These are phyloP conservation scores for Dactylonectria estremocensis DNA, from an alignment of 2,329 filamentous ascomycete species.

Conservation along the genomic window DNA sequence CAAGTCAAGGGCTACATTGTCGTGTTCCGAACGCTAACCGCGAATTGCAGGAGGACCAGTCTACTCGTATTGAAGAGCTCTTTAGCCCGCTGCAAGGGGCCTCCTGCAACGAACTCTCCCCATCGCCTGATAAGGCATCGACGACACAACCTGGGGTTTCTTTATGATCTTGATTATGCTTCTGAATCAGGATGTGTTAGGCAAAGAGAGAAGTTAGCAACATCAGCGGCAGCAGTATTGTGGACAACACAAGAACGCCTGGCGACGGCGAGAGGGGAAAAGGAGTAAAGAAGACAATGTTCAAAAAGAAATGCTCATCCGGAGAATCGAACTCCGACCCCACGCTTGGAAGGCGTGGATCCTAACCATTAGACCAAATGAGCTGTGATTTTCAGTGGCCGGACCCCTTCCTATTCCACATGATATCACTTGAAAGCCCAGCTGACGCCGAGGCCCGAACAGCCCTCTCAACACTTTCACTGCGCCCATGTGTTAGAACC, in stretches of 20 bases:
- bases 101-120: background rate
- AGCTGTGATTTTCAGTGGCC: background rate
- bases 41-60: background rate
- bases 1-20: constrained; percentile 28
- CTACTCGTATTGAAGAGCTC: background rate
- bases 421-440: background rate
- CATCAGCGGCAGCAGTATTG: too few relatives aligned
- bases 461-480: background rate
- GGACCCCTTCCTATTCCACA: too few relatives aligned
- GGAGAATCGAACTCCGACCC: constrained; percentile 23
- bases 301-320: constrained; percentile 8
- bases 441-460: background rate
- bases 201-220: background rate
- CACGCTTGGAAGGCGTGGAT: constrained; percentile 24
- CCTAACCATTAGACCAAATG: constrained; percentile 25
- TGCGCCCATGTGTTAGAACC: background rate
- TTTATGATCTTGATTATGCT: background rate
- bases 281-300: background rate
- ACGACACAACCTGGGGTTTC: background rate
- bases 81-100: background rate
- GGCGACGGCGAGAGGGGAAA: too few relatives aligned
- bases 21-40: constrained; percentile 2
- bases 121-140: background rate
- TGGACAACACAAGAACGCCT: too few relatives aligned
- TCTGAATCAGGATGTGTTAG: background rate